A percentile compares a stretch with the other conserved stretches of the same genome.
These are phyloP conservation scores for Hemileccinum impolitum DNA, from an alignment of 768 basidiomycete species.

Conservation along the genomic window DNA sequence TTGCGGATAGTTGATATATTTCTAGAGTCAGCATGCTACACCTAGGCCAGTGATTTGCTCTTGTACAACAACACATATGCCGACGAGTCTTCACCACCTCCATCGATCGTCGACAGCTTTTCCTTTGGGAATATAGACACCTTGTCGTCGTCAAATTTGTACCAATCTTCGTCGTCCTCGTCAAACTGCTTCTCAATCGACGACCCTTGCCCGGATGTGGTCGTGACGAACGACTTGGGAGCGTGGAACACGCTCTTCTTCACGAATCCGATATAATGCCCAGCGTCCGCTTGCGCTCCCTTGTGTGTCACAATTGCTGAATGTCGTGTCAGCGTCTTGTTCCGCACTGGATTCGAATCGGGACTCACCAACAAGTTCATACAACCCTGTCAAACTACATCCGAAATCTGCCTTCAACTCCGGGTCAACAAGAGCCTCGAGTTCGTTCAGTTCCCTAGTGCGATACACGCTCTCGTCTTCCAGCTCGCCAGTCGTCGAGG, in stretches of 20 bases:
- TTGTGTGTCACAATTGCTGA: conserved; percentile 95
- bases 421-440: conserved; percentile 61
- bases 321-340: neutral
- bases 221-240: neutral
- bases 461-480: conserved; percentile 67
- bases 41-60: conserved; percentile 47
- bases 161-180: conserved; percentile 81
- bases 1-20: conserved; percentile 17
- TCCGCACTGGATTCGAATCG: neutral
- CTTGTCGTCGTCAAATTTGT: conserved; percentile 96
- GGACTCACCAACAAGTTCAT: conserved; percentile 83
- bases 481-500: conserved; percentile 33
- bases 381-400: conserved; percentile 74
- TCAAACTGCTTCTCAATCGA: conserved; percentile 27
- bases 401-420: conserved; percentile 68
- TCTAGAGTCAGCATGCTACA: conserved; percentile 1
- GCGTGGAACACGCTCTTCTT: conserved; percentile 71
- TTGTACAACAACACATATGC: conserved; percentile 89
- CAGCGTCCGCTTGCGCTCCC: conserved; percentile 90
- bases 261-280: conserved; percentile 93
- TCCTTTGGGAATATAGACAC: conserved; percentile 83
- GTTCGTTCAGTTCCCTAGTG: conserved; percentile 58
- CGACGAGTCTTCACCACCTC: conserved; percentile 87
- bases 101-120: conserved; percentile 80
- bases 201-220: conserved; percentile 3